These are phyloP conservation scores for Taiozyma sp. DNA, from an alignment of 1,139 yeast species.

Conservation along the genomic window DNA sequence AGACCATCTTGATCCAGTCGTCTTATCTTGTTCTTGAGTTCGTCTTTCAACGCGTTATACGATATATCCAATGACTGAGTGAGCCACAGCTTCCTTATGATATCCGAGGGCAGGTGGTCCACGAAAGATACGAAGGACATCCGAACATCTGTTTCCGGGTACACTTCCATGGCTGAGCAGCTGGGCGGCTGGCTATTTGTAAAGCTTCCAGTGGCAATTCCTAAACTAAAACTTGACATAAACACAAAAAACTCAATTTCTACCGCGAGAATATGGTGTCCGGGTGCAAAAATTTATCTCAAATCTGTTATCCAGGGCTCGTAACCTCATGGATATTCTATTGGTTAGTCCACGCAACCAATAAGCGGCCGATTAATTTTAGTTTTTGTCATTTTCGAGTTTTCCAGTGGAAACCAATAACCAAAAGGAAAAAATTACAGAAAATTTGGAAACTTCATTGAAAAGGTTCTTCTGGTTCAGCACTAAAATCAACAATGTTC, in stretches of 20 bases:
- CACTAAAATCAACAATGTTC: constrained; percentile 17
- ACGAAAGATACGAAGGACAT: constrained; percentile 26
- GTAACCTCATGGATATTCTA: too few species aligned
- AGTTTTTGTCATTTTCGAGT: background rate
- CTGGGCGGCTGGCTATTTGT: background rate
- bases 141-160: constrained; percentile 14
- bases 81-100: constrained; percentile 41
- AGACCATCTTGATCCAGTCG: background rate
- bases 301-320: too few species aligned
- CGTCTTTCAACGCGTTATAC: constrained; percentile 17
- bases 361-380: constrained; percentile 1
- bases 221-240: too few species aligned
- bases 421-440: constrained; percentile 2
- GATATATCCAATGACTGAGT: constrained; percentile 35
- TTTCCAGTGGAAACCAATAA: background rate
- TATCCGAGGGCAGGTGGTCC: constrained; percentile 46
- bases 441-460: background rate
- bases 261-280: too few species aligned
- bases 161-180: background rate
- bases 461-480: constrained; percentile 2
- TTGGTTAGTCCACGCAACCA: background rate
- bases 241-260: too few species aligned
- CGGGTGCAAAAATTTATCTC: too few species aligned
- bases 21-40: constrained; percentile 10
- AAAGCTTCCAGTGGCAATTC: background rate